Evolutionary conservation across 768 basidiomycete species (phyloP).

Genomic region (Gloeophyllum trabeum): DNA sequence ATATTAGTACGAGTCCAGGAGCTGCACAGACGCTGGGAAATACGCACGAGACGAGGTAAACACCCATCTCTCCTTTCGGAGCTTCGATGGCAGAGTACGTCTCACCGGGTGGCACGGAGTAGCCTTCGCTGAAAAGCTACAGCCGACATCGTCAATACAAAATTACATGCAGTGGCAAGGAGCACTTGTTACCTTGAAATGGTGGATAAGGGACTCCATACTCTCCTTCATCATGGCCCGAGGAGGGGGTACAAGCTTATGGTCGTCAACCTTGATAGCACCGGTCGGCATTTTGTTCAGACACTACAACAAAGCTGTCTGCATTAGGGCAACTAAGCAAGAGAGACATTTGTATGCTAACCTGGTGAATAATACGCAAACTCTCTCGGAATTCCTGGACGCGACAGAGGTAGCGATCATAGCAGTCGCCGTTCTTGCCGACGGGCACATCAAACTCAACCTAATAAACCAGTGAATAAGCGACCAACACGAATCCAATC

Average conservation of each 20-base stretch:
- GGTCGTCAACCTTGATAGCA: slow-evolving; percentile 89
- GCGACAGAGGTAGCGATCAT: slow-evolving; percentile 94
- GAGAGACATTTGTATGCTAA: slow-evolving; percentile 14
- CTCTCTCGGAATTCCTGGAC: slow-evolving; percentile 98
- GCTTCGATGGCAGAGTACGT: slow-evolving; percentile 98
- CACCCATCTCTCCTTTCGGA: slow-evolving; percentile 98
- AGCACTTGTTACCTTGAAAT: slow-evolving; percentile 83
- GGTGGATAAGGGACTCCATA: slow-evolving; percentile 97
- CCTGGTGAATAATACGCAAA: slow-evolving; percentile 77
- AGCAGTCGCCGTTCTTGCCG: slow-evolving; percentile 95
- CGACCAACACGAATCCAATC: background rate
- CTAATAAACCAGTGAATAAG: slow-evolving; percentile 20
- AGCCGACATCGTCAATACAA: slow-evolving; percentile 4
- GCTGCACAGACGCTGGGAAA: background rate
- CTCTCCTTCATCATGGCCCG: slow-evolving; percentile 98
- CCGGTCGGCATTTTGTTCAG: slow-evolving; percentile 96
- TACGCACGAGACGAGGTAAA: slow-evolving; percentile 89
- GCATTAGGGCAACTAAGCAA: background rate
- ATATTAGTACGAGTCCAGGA: background rate
- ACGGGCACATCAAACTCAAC: slow-evolving; percentile 98
- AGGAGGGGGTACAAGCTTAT: slow-evolving; percentile 94
- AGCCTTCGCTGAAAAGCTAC: slow-evolving; percentile 92
- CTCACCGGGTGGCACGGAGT: slow-evolving; percentile 91
- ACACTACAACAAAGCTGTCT: slow-evolving; percentile 37
- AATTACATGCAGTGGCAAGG: slow-evolving; percentile 3